Evolutionary conservation across 2,329 filamentous ascomycete species (phyloP), one percentile per base, ranked within the genome.

Genomic region (Sordariomycetes sp.): DNA sequence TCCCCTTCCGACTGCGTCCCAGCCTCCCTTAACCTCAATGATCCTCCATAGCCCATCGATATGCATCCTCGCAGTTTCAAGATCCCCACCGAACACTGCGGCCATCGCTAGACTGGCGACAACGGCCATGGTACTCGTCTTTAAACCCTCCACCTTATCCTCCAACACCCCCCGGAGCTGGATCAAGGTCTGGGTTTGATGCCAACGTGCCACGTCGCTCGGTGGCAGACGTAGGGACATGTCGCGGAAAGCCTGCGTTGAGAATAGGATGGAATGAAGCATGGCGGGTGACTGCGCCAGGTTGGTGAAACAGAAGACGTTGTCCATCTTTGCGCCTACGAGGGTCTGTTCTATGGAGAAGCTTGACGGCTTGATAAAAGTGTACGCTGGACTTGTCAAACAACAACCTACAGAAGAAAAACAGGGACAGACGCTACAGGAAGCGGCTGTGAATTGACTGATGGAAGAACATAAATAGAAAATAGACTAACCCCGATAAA

Each of bases 241-340:
- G n/a, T 49, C 49, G 8, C 39, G 36, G 17, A 47, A 48, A 4
- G 46, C 40, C 18, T 50, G 49, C 6, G 44, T 38, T 2, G 43
- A 41, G 24, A 47, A 50, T 3, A 50, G 15, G 4, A 47, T 37
- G 1, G 49, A 43, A 25, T 49, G 48, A 6, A 49, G 25, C 33
- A 50, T 38, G 6, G 42, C 48, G 2, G 45, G 46, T 15, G 44
- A 25, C 1, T 37, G 26, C 1, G 44, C 23, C 10, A 52, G 32
- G 24, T 42, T 39, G 10, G 32, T 30, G 19, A 49, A 39, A 27
- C 46, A 48, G 28, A 46, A 47, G 11, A 49, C 21, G 5, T 37
- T 32, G 3, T 36, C 21, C 6, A 32, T 26, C 9, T 30, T 23
- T 6, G 36, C 32, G 1, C 35, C 40, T 3, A 43, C 38, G 9